Conservation (phyloP, 2,329 filamentous ascomycete genomes). For the Ascocoryne sarcoides region DNA sequence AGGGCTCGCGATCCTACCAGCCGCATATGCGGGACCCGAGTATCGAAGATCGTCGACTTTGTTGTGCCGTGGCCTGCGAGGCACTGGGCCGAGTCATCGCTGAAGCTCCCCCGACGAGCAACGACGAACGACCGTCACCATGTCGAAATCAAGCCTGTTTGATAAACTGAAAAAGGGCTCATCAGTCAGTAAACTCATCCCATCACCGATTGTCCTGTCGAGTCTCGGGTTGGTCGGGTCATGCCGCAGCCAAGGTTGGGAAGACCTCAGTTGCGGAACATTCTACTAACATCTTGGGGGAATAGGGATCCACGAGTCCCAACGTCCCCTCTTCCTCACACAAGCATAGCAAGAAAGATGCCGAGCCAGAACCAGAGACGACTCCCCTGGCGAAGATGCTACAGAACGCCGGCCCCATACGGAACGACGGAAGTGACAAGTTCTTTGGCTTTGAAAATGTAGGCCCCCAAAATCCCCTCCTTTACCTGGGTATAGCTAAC, state of each 20-base stretch:
- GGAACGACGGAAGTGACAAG: slow-evolving; percentile 87
- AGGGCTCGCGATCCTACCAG: background rate
- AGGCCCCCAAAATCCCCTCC: too few species aligned
- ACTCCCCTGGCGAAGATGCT: slow-evolving; percentile 68
- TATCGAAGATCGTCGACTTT: slow-evolving; percentile 5
- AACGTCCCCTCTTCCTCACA: slow-evolving; percentile 15
- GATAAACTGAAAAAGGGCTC: slow-evolving; percentile 16
- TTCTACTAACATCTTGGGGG: slow-evolving; percentile 11
- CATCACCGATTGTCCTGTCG: background rate
- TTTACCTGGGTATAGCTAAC: too few species aligned
- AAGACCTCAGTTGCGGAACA: background rate
- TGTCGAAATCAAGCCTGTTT: background rate
- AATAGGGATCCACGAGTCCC: slow-evolving; percentile 17
- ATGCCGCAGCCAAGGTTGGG: background rate
- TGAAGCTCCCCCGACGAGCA: background rate
- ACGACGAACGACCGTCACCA: background rate
- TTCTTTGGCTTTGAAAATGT: slow-evolving; percentile 99
- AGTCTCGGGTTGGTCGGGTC: background rate
- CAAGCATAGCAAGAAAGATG: slow-evolving; percentile 27
- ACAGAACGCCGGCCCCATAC: slow-evolving; percentile 67
- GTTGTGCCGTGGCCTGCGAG: slow-evolving; percentile 14
- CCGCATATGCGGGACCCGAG: slow-evolving; percentile 14
- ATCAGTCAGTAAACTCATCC: slow-evolving; percentile 38
- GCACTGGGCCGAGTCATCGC: background rate
- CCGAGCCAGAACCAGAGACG: slow-evolving; percentile 37